Conservation (phyloP, 1,284 basidiomycete species). For the Schizophyllum amplum region DNA sequence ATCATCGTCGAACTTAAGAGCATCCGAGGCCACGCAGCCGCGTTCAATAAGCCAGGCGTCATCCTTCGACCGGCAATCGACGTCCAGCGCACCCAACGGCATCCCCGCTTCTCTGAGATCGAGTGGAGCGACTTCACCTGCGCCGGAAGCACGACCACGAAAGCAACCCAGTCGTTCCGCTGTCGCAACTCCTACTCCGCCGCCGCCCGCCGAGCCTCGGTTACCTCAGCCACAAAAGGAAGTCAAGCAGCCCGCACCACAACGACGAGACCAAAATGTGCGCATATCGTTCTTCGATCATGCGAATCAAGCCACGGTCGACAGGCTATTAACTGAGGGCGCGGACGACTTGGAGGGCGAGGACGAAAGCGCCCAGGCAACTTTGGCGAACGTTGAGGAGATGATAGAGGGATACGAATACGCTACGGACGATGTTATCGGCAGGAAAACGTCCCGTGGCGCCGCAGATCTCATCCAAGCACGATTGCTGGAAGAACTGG, state of each 20-base stretch:
- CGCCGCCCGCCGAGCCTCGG: neutral
- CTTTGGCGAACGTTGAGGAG: constrained; percentile 89
- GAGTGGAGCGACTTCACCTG: constrained; percentile 8
- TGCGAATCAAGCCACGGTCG: constrained; percentile 62
- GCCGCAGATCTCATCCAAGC: constrained; percentile 86
- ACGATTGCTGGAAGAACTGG: constrained; percentile 77
- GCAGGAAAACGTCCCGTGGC: constrained; percentile 53
- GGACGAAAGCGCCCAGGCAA: constrained; percentile 71
- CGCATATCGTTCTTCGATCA: constrained; percentile 77
- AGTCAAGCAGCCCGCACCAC: neutral
- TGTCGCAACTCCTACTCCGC: neutral
- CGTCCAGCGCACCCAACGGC: neutral
- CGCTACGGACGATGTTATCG: constrained; percentile 67
- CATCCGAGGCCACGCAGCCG: neutral
- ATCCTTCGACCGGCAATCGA: neutral
- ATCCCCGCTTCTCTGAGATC: neutral
- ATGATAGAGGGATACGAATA: constrained; percentile 99
- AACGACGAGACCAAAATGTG: constrained; percentile 52
- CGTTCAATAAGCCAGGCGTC: neutral
- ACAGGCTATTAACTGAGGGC: constrained; percentile 60
- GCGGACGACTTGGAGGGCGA: constrained; percentile 39
- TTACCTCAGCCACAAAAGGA: neutral
- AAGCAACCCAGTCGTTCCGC: constrained; percentile 10
- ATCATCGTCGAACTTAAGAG: neutral
- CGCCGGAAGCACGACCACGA: constrained; percentile 1